These are phyloP conservation scores for Baorangia bicolor DNA, from an alignment of 768 basidiomycete genomes.

Conservation along the genomic window DNA sequence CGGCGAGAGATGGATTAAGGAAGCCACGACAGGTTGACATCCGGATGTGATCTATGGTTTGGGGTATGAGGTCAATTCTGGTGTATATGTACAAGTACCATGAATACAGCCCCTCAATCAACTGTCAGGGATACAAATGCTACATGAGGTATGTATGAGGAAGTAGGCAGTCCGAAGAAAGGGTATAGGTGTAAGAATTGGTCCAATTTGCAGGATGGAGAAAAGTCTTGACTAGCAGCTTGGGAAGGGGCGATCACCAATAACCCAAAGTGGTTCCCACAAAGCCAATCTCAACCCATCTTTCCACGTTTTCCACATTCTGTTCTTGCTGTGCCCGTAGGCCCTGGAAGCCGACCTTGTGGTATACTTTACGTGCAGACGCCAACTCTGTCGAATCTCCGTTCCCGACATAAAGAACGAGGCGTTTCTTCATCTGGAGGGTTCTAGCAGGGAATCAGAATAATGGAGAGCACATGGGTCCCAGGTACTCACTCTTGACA, in stretches of 20 bases:
- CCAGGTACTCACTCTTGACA: constrained; percentile 46
- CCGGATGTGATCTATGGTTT: neutral
- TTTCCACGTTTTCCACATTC: constrained; percentile 43
- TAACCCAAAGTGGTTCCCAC: constrained; percentile 52
- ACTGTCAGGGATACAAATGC: neutral
- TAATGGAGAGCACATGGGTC: neutral
- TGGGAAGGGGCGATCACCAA: constrained; percentile 50
- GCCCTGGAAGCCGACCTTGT: constrained; percentile 65
- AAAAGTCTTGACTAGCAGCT: neutral
- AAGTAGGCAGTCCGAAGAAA: neutral
- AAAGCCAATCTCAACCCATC: constrained; percentile 69
- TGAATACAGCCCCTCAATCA: neutral
- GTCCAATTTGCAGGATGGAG: neutral
- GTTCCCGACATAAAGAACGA: constrained; percentile 69
- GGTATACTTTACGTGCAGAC: constrained; percentile 58
- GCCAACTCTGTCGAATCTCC: constrained; percentile 38
- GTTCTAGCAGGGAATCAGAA: constrained; percentile 26
- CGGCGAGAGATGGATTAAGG: constrained; percentile 36
- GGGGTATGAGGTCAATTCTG: neutral
- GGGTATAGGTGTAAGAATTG: neutral
- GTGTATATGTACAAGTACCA: constrained; percentile 1
- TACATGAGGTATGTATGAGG: neutral
- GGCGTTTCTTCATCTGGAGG: constrained; percentile 40
- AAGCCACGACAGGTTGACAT: constrained; percentile 11
- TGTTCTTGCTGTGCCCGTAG: constrained; percentile 32